A percentile compares a stretch with the other conserved stretches of the same genome.
Conservation (phyloP, 257 asterid species). For the Nicotiana attenuata region DNA sequence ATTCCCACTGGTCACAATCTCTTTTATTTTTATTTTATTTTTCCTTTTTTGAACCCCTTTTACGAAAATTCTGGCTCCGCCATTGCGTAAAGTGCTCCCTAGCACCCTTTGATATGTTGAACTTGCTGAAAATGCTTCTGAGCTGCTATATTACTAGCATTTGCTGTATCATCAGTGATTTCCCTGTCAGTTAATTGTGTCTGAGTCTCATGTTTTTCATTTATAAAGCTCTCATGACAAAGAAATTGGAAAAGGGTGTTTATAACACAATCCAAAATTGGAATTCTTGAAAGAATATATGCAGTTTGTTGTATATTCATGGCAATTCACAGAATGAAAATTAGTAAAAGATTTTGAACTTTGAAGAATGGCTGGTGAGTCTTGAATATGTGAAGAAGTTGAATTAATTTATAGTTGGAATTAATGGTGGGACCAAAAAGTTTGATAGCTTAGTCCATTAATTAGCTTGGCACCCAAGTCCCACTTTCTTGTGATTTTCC, state of each 20-base stretch:
- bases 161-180: slow-evolving; percentile 1
- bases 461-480: neutral
- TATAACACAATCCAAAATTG: neutral
- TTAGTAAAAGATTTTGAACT: neutral
- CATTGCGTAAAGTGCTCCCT: neutral
- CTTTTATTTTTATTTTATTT: no score
- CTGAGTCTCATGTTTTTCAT: neutral
- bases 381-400: neutral
- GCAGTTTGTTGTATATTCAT: neutral
- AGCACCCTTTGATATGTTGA: slow-evolving; percentile 14
- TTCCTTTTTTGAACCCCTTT: no score
- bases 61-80: no score
- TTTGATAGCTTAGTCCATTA: neutral
- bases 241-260: neutral
- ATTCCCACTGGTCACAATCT: no score
- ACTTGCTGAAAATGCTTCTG: slow-evolving; percentile 35
- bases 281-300: neutral
- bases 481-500: neutral
- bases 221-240: neutral
- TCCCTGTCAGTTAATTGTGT: neutral
- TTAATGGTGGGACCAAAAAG: neutral
- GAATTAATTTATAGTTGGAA: neutral
- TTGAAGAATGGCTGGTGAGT: neutral
- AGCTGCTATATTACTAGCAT: slow-evolving; percentile 16
- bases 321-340: neutral